A percentile compares a stretch with the other conserved stretches of the same genome.
Conservation (phyloP, 192 early-diverging fungal genomes). For the Mycoemilia scoparia region DNA sequence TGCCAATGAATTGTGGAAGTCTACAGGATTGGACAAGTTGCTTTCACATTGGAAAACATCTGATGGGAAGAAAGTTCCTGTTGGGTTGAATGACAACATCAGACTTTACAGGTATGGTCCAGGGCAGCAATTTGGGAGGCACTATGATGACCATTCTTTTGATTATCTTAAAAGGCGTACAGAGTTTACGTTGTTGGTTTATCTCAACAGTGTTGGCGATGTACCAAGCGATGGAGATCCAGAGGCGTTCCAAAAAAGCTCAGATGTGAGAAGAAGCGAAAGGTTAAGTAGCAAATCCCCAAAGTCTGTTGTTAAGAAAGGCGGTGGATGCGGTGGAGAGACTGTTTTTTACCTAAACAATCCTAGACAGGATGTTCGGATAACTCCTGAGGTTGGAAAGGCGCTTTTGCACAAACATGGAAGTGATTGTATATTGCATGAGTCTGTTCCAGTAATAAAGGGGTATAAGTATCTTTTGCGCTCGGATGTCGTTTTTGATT, state of each 20-base stretch:
- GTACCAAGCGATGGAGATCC: conserved; percentile 9
- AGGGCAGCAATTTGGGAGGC: conserved; percentile 36
- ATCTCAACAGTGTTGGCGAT: conserved; percentile 31
- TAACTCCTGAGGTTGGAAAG: conserved; percentile 34
- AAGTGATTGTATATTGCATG: conserved; percentile 40
- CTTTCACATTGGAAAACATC: conserved; percentile 17
- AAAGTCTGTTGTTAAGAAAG: conserved; percentile 4
- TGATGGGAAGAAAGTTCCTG: conserved; percentile 19
- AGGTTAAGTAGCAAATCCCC: no score
- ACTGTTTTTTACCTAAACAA: conserved; percentile 29
- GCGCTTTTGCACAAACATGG: conserved; percentile 42
- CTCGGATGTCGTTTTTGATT: conserved; percentile 35
- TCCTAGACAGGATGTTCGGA: conserved; percentile 28
- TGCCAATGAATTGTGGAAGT: conserved; percentile 30
- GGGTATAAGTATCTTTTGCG: conserved; percentile 40
- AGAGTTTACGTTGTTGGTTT: conserved; percentile 39
- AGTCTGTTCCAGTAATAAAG: conserved; percentile 28
- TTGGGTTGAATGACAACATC: conserved; percentile 33
- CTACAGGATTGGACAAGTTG: conserved; percentile 16
- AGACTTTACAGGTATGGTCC: conserved; percentile 41
- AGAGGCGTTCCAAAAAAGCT: conserved; percentile 5
- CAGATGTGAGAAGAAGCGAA: neutral
- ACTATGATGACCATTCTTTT: conserved; percentile 39
- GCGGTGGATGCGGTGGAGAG: conserved; percentile 16
- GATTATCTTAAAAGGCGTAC: conserved; percentile 27